Evolutionary conservation across 805 yeast genomes (phyloP).

Genomic region (Monosporozyma aerobia): DNA sequence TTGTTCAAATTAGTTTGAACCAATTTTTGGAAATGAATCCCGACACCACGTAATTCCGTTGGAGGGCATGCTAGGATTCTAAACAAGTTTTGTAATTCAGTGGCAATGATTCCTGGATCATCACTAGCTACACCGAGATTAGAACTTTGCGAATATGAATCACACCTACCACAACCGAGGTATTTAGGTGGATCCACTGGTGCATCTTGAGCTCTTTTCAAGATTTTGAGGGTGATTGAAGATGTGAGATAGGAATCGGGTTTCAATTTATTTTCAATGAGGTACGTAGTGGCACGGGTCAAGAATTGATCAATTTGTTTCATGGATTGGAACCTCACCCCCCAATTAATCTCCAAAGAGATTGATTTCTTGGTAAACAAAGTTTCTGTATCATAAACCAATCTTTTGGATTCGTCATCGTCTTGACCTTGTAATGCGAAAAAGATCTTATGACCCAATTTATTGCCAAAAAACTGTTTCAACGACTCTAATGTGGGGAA

Average conservation of each 20-base stretch:
- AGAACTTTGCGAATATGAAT: conserved; percentile 48
- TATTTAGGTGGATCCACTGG: conserved; percentile 70
- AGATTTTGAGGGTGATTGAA: conserved; percentile 54
- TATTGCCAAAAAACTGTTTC: conserved; percentile 47
- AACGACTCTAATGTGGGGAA: conserved; percentile 29
- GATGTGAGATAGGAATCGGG: conserved; percentile 43
- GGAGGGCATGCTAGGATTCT: conserved; percentile 53
- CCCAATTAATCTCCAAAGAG: conserved; percentile 87
- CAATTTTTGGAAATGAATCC: conserved; percentile 58
- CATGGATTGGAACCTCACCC: conserved; percentile 60
- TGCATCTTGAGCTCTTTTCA: conserved; percentile 54
- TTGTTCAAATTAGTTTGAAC: conserved; percentile 26
- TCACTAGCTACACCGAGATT: conserved; percentile 53
- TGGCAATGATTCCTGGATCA: conserved; percentile 49
- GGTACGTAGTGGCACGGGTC: conserved; percentile 46
- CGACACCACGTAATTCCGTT: conserved; percentile 66
- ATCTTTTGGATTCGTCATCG: conserved; percentile 42
- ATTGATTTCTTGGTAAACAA: conserved; percentile 57
- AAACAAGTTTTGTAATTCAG: conserved; percentile 49
- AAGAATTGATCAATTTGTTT: conserved; percentile 60
- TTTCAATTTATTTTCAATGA: conserved; percentile 40
- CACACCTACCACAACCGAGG: conserved; percentile 80
- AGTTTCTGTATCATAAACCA: conserved; percentile 40
- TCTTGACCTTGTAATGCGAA: conserved; percentile 63
- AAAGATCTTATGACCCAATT: conserved; percentile 56